These are phyloP conservation scores for Colletotrichum orchidophilum DNA, from an alignment of 2,329 filamentous ascomycete genomes.

Conservation along the genomic window DNA sequence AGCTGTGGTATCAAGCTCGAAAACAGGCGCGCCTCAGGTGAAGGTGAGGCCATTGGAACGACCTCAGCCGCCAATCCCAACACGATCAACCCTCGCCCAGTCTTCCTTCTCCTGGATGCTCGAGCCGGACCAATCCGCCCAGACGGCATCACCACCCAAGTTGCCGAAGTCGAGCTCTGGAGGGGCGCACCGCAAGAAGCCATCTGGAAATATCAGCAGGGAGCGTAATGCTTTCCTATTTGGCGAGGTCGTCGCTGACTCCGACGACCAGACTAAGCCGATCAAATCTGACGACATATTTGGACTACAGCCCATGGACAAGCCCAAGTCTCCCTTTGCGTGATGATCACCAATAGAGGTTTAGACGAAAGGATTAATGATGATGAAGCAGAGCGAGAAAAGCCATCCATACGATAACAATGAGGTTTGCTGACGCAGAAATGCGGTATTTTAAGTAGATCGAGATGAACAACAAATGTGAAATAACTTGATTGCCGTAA, in stretches of 20 bases:
- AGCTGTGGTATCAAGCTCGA: not conserved
- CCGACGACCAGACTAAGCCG: conserved; percentile 45
- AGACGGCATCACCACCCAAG: conserved; percentile 43
- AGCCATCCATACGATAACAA: not conserved
- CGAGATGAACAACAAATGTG: not conserved
- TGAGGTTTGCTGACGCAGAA: not conserved
- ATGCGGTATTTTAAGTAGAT: not conserved
- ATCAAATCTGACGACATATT: conserved; percentile 60
- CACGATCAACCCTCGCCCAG: conserved; percentile 74
- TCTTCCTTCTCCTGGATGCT: conserved; percentile 86
- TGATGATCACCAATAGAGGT: conserved; percentile 4
- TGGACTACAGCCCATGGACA: conserved; percentile 59
- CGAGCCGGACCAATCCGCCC: conserved; percentile 58
- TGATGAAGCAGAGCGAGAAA: not conserved
- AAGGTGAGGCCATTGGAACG: conserved; percentile 7
- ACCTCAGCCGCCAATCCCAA: conserved; percentile 57
- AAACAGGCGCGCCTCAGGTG: not conserved
- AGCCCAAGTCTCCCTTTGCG: conserved; percentile 21
- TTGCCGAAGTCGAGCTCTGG: conserved; percentile 36
- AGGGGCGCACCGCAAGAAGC: conserved; percentile 49
- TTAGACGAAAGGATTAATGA: conserved; percentile 4
- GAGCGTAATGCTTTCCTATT: conserved; percentile 69
- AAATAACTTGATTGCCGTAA: not conserved
- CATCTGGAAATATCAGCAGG: conserved; percentile 56
- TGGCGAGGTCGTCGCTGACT: conserved; percentile 58